A percentile compares a stretch with the other conserved stretches of the same genome.
These are phyloP conservation scores for Heterobasidion irregulare DNA, from an alignment of 1,284 basidiomycete species.

Conservation along the genomic window DNA sequence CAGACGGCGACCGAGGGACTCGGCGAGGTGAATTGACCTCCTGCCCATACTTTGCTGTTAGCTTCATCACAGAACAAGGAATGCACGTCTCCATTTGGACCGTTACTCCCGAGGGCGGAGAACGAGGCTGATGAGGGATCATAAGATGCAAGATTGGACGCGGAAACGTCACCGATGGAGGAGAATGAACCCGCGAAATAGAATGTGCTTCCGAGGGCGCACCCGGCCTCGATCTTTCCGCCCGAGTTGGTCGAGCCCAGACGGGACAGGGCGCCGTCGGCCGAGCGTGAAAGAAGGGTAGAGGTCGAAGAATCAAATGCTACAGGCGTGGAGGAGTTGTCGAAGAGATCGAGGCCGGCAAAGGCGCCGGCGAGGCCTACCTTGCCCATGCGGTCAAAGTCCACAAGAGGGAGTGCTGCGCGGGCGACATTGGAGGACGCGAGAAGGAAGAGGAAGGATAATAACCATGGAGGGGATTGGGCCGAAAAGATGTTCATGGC, in stretches of 20 bases:
- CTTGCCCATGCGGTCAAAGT: conserved; percentile 86
- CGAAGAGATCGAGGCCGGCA: conserved; percentile 73
- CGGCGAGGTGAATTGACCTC: conserved; percentile 74
- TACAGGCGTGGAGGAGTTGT: conserved; percentile 37
- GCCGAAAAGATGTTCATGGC: conserved; percentile 6
- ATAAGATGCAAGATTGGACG: conserved; percentile 70
- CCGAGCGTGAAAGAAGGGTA: conserved; percentile 59
- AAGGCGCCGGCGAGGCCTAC: conserved; percentile 86
- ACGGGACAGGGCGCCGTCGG: conserved; percentile 52
- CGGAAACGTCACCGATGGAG: conserved; percentile 47
- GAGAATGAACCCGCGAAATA: conserved; percentile 77
- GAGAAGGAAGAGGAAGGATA: conserved; percentile 15
- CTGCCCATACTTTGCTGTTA: conserved; percentile 73
- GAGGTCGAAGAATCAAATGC: conserved; percentile 62
- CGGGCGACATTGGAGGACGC: conserved; percentile 28
- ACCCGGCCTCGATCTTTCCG: conserved; percentile 60
- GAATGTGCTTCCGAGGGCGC: conserved; percentile 50
- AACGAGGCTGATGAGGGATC: conserved; percentile 50
- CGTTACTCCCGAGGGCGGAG: conserved; percentile 47
- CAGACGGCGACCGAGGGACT: conserved; percentile 75
- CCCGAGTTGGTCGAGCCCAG: conserved; percentile 66
- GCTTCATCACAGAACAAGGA: conserved; percentile 78
- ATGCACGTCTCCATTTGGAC: conserved; percentile 66
- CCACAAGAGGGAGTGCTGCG: conserved; percentile 70
- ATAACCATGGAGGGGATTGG: background rate